Evolutionary conservation across 805 yeast species (phyloP), one percentile per base, ranked within the genome.

Genomic region (Wickerhamomyces pijperi): DNA sequence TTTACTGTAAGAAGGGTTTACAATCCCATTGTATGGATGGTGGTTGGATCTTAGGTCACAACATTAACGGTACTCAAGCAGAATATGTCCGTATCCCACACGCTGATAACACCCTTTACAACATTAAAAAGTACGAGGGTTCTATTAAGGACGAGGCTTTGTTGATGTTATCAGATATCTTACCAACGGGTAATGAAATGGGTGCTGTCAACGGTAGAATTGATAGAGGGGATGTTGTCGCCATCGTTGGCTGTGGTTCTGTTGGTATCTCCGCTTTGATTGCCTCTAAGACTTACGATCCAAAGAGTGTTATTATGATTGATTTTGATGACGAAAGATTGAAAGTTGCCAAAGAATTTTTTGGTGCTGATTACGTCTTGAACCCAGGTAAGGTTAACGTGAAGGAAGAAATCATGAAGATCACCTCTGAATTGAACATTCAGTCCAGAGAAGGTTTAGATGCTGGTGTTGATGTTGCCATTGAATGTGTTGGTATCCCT

Each of bases 1-100:
- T 65, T 40, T 79, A 78, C 58, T 70, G 76, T 48, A 56, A 58
- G 43, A 70, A 62, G 48, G 61, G 72, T 47, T 61, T 77, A 43
- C 80, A 79, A 55, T 70, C 80, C 7, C 81, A 76, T 55, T 76
- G 81, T 68, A 51, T 54, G 16, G 67, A 68, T 36, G 76, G 76
- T 40, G 74, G 74, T 16, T 70, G 76, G 76, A 54, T 63, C 25
- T 50, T 70, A 32, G 76, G 76, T 31, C 76, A 75, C 45, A 67
- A 64, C 44, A 78, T 81, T 39, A 72, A 78, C 43, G 86, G 86
- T 33, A 78, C 85, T 6, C 80, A 78, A 54, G 75, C 82, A 37
- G 80, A 74, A 49, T 74, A 61, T 51, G 71, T 65, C 46, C 67
- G 78, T 52, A 65, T 74, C 36, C 81, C 78, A 34, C 66, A 54